Percentiles rank a stretch among this genome's conserved stretches.
These are phyloP conservation scores for Diaporthe sp. DNA, from an alignment of 2,329 filamentous ascomycete genomes.

Conservation along the genomic window DNA sequence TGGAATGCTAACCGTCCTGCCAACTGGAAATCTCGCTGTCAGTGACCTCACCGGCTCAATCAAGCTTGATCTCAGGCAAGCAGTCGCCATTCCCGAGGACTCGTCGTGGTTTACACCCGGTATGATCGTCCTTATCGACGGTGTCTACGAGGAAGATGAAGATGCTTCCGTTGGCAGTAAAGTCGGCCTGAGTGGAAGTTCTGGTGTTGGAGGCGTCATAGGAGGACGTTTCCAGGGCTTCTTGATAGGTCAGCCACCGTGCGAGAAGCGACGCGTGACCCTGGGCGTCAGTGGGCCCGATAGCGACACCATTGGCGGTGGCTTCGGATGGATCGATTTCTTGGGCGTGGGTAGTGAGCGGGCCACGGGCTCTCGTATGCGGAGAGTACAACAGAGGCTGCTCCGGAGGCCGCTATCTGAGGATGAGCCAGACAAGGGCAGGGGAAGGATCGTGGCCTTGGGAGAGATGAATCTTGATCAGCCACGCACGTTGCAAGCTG, in stretches of 20 bases:
- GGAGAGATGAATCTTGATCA: conserved; percentile 90
- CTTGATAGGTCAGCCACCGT: conserved; percentile 90
- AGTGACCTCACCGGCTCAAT: conserved; percentile 92
- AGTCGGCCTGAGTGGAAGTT: conserved; percentile 75
- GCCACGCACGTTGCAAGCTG: conserved; percentile 81
- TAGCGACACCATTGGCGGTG: conserved; percentile 75
- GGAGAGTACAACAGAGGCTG: conserved; percentile 78
- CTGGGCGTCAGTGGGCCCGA: conserved; percentile 75
- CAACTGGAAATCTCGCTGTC: conserved; percentile 83
- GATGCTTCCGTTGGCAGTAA: conserved; percentile 68
- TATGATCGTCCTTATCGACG: conserved; percentile 95
- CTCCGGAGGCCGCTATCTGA: conserved; percentile 55
- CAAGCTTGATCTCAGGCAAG: conserved; percentile 82
- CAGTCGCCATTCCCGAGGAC: conserved; percentile 83
- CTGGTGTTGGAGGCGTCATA: conserved; percentile 88
- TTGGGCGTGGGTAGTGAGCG: conserved; percentile 91
- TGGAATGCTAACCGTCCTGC: conserved; percentile 82
- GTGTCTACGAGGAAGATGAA: conserved; percentile 95
- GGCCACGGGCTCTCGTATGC: conserved; percentile 85
- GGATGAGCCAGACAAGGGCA: conserved; percentile 46
- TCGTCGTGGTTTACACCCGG: conserved; percentile 94
- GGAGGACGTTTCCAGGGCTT: conserved; percentile 93
- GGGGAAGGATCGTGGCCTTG: conserved; percentile 76
- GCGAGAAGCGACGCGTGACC: conserved; percentile 83
- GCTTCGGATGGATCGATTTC: conserved; percentile 98